These are phyloP conservation scores for Coemansia sp. DNA, from an alignment of 192 early-diverging fungal species.

Conservation along the genomic window DNA sequence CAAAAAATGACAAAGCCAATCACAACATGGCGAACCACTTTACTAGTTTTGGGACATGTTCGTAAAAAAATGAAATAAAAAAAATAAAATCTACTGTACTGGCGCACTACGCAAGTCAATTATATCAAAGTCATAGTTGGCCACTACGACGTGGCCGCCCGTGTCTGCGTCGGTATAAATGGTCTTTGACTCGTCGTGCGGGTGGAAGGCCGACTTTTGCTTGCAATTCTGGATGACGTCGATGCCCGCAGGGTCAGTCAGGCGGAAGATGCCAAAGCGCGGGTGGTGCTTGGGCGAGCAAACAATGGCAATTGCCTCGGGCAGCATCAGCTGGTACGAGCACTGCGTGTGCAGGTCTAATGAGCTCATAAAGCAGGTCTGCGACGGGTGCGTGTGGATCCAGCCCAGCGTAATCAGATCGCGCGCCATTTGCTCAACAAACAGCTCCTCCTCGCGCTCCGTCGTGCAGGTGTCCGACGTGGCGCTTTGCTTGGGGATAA, in stretches of 20 bases:
- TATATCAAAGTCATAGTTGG: constrained; percentile 54
- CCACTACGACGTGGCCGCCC: constrained; percentile 45
- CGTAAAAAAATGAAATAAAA: neutral
- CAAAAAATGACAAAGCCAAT: neutral
- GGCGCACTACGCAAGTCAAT: constrained; percentile 40
- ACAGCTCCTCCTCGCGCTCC: constrained; percentile 80
- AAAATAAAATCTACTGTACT: neutral
- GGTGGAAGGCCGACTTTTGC: constrained; percentile 74
- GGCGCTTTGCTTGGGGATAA: constrained; percentile 87
- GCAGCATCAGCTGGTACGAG: constrained; percentile 86
- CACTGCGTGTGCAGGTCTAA: constrained; percentile 91
- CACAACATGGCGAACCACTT: neutral
- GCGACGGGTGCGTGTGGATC: constrained; percentile 94
- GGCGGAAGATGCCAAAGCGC: constrained; percentile 78
- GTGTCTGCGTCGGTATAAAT: constrained; percentile 48
- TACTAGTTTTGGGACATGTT: constrained; percentile 5
- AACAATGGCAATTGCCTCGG: constrained; percentile 92
- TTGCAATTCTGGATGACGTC: constrained; percentile 73
- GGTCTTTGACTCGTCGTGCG: constrained; percentile 58
- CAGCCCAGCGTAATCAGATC: constrained; percentile 85
- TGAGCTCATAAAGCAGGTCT: constrained; percentile 92
- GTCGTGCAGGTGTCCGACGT: constrained; percentile 85
- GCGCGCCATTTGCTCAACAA: constrained; percentile 70
- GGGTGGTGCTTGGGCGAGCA: constrained; percentile 72
- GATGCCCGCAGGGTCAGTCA: constrained; percentile 86